A percentile compares a stretch with the other conserved stretches of the same genome.
Conservation (phyloP, 2,329 filamentous ascomycete species). For the Alternaria sp. region DNA sequence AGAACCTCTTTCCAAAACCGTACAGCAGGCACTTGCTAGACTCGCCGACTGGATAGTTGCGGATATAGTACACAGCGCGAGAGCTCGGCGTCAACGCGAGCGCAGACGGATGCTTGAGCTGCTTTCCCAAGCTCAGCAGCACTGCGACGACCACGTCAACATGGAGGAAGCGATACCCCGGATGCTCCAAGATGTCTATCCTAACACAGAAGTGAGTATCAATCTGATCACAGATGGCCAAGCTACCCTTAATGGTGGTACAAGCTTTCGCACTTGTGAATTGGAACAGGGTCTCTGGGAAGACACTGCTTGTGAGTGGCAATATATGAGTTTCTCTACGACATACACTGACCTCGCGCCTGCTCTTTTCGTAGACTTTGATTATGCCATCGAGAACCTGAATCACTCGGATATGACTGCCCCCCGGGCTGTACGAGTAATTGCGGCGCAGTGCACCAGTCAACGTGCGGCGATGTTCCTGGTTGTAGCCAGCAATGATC, state of each 20-base stretch:
- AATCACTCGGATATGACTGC: conserved; percentile 48
- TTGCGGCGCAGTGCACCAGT: conserved; percentile 50
- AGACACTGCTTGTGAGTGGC: conserved; percentile 41
- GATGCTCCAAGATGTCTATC: conserved; percentile 48
- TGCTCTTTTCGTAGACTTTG: conserved; percentile 34
- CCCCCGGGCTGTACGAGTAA: conserved; percentile 47
- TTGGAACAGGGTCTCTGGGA: conserved; percentile 57
- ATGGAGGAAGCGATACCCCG: conserved; percentile 39
- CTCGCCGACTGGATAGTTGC: conserved; percentile 53
- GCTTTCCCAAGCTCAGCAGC: conserved; percentile 37
- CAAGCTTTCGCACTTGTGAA: conserved; percentile 36
- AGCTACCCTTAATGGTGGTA: conserved; percentile 39
- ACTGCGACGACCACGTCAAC: conserved; percentile 28
- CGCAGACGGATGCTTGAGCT: conserved; percentile 53
- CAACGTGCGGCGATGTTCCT: conserved; percentile 46
- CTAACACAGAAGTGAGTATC: conserved; percentile 42
- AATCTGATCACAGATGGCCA: conserved; percentile 31
- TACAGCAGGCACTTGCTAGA: conserved; percentile 48
- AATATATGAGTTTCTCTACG: neutral
- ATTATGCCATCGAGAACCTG: conserved; percentile 48
- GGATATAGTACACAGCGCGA: conserved; percentile 54
- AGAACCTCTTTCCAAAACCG: conserved; percentile 40
- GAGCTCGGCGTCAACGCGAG: conserved; percentile 52
- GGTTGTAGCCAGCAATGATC: conserved; percentile 53
- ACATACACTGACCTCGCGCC: neutral